Conservation (phyloP, 164 flowering plant genomes). For the Vitis rotundifolia region DNA sequence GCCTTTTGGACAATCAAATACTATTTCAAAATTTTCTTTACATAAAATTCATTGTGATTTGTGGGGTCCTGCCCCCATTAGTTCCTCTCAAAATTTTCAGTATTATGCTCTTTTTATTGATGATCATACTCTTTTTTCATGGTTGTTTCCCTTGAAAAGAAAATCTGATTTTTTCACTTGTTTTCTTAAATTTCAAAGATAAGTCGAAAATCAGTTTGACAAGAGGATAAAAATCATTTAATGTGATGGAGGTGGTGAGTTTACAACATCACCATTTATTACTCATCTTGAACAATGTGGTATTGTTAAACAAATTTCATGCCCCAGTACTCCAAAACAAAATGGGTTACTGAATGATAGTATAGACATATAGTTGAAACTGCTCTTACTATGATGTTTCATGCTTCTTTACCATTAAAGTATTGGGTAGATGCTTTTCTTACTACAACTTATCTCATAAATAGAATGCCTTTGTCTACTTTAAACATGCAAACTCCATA, state of each 20-base stretch:
- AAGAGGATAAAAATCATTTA: conserved; percentile 2
- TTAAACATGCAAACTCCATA: background rate
- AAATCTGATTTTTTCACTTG: background rate
- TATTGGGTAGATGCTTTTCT: conserved; percentile 7
- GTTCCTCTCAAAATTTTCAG: background rate
- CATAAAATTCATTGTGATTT: background rate
- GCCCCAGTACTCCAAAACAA: conserved; percentile 2
- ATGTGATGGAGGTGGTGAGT: conserved; percentile 1
- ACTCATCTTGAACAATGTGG: background rate
- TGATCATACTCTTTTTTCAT: background rate
- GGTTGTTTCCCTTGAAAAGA: background rate
- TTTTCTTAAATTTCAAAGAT: background rate
- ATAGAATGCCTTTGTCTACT: background rate
- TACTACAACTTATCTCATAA: conserved; percentile 1
- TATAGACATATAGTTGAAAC: background rate
- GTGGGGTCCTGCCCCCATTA: background rate
- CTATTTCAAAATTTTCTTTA: too few species aligned
- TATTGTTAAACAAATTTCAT: background rate
- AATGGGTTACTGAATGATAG: background rate
- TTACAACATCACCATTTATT: background rate
- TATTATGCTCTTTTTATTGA: conserved; percentile 11
- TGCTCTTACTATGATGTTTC: conserved; percentile 5
- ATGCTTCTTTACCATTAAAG: background rate
- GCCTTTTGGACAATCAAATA: too few species aligned
- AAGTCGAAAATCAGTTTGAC: background rate